Percentiles rank a stretch among this genome's conserved stretches.
These are phyloP conservation scores for Closterium sp. DNA, from an alignment of 139 green algal species.

Conservation along the genomic window DNA sequence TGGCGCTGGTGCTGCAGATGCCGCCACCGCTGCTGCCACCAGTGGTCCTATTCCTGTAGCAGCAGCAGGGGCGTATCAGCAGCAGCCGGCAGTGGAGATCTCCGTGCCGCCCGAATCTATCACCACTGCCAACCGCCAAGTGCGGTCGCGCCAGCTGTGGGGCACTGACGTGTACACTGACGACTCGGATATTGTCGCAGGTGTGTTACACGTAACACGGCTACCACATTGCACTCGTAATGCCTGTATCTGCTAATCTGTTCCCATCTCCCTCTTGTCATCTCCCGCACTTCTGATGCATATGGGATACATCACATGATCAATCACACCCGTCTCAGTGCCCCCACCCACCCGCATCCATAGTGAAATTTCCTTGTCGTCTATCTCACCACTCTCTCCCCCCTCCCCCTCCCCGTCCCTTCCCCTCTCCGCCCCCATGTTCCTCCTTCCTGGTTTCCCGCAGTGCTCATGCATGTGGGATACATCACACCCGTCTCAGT, in stretches of 20 bases:
- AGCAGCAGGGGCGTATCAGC: slow-evolving; percentile 9
- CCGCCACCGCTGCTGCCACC: background rate
- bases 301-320: slow-evolving; percentile 73
- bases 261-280: no score
- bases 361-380: no score
- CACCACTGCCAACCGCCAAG: slow-evolving; percentile 47
- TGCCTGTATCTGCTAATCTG: no score
- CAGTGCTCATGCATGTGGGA: no score
- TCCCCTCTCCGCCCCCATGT: no score
- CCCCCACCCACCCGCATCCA: slow-evolving; percentile 37
- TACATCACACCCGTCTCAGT: no score
- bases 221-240: no score
- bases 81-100: slow-evolving; percentile 1
- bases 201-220: no score
- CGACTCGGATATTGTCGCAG: slow-evolving; percentile 88
- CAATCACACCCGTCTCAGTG: slow-evolving; percentile 14
- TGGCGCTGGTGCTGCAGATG: background rate
- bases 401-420: no score
- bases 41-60: background rate
- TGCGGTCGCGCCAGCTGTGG: slow-evolving; percentile 89
- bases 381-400: no score
- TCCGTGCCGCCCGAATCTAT: slow-evolving; percentile 2
- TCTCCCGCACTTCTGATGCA: slow-evolving; percentile 89
- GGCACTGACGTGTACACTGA: slow-evolving; percentile 87
- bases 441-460: no score